A percentile compares a stretch with the other conserved stretches of the same genome.
Evolutionary conservation across 768 basidiomycete genomes (phyloP).

Genomic region (Gelatoporia subvermispora): DNA sequence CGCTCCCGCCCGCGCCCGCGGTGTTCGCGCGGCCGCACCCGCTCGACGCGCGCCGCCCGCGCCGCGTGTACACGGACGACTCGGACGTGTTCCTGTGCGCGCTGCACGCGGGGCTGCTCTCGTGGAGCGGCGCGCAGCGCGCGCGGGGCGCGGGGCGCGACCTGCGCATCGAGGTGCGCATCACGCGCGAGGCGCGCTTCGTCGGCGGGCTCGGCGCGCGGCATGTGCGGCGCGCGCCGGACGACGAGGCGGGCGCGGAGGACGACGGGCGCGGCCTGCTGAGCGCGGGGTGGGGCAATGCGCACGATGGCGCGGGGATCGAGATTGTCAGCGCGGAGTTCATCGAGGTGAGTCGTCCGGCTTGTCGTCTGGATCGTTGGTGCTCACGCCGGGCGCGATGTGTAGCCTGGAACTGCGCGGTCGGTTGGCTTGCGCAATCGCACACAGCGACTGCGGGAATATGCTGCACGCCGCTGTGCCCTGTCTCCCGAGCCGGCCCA

Average conservation of each 20-base stretch:
- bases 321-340: constrained; percentile 65
- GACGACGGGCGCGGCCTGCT: constrained; percentile 26
- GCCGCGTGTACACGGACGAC: constrained; percentile 75
- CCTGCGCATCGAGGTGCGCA: constrained; percentile 35
- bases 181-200: constrained; percentile 40
- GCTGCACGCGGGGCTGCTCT: constrained; percentile 54
- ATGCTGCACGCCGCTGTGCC: constrained; percentile 52
- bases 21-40: constrained; percentile 18
- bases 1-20: constrained; percentile 27
- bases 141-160: constrained; percentile 36
- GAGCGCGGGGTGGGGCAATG: constrained; percentile 67
- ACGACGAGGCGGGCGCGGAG: constrained; percentile 13
- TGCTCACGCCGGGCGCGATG: not conserved
- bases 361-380: not conserved
- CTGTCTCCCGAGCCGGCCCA: constrained; percentile 27
- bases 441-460: constrained; percentile 62
- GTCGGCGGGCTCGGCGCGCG: constrained; percentile 38
- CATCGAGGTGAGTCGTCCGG: constrained; percentile 45
- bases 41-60: constrained; percentile 21
- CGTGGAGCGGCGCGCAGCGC: constrained; percentile 36
- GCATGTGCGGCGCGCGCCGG: constrained; percentile 6
- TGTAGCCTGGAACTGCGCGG: constrained; percentile 48
- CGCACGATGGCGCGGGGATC: constrained; percentile 73
- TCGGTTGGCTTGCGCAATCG: constrained; percentile 59
- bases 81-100: constrained; percentile 68